Percentiles rank a stretch among this genome's conserved stretches.
These are phyloP conservation scores for Pythium diclinum DNA, from an alignment of 352 stramenopile genomes.

Conservation along the genomic window DNA sequence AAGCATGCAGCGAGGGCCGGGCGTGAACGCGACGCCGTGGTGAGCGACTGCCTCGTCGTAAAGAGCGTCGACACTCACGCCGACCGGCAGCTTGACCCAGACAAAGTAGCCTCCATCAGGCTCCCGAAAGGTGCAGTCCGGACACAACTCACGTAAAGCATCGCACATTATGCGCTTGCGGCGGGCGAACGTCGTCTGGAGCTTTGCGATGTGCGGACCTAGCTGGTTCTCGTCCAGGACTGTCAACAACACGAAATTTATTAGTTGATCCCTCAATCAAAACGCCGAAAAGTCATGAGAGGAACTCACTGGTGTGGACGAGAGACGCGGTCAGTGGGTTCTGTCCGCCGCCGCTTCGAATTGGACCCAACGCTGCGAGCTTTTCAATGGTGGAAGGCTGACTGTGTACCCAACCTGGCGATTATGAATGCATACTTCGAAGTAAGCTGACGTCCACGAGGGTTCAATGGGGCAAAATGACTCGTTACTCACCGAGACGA, in stretches of 20 bases:
- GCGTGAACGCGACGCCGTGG: conserved; percentile 77
- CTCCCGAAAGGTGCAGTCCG: conserved; percentile 48
- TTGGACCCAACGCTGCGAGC: conserved; percentile 68
- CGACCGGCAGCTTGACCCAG: conserved; percentile 59
- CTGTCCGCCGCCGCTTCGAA: conserved; percentile 88
- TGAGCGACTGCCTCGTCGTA: conserved; percentile 40
- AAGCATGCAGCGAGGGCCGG: conserved; percentile 63
- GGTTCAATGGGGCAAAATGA: background rate
- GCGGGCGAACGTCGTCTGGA: conserved; percentile 39
- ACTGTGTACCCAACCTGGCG: conserved; percentile 62
- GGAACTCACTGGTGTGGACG: conserved; percentile 62
- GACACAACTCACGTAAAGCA: conserved; percentile 40
- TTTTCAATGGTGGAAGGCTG: conserved; percentile 50
- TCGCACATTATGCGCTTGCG: conserved; percentile 53
- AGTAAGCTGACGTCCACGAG: background rate
- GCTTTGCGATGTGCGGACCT: conserved; percentile 42
- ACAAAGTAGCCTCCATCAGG: conserved; percentile 84
- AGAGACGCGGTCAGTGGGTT: conserved; percentile 88
- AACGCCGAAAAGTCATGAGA: background rate
- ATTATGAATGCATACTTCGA: background rate
- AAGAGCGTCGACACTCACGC: conserved; percentile 46
- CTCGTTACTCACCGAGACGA: conserved; percentile 74
- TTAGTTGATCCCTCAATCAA: conserved; percentile 12
- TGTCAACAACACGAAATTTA: conserved; percentile 29
- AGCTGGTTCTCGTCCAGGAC: conserved; percentile 59